phyloP scores from a whole-genome alignment of 1,284 basidiomycete species.

The Hortiboletus rubellus region DNA sequence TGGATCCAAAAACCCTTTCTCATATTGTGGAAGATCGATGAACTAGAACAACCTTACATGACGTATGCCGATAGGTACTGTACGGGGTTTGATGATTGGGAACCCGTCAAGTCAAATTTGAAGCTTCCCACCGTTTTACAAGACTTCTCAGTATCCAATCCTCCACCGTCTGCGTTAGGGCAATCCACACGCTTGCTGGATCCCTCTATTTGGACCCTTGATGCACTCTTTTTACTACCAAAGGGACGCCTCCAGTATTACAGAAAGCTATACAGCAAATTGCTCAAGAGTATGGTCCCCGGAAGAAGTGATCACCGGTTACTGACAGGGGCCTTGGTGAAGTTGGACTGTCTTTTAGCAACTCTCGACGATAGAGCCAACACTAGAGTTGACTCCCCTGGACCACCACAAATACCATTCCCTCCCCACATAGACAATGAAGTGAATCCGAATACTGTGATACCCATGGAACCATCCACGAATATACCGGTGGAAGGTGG shows the following conservation, averaged over 20 bases:
- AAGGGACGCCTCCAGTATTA: conserved; percentile 88
- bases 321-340: conserved; percentile 78
- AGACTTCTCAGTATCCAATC: conserved; percentile 66
- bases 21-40: conserved; percentile 69
- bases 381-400: conserved; percentile 41
- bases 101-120: conserved; percentile 73
- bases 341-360: conserved; percentile 73
- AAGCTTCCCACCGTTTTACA: conserved; percentile 70
- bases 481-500: conserved; percentile 6
- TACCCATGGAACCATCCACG: conserved; percentile 31
- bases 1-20: conserved; percentile 12
- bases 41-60: conserved; percentile 85
- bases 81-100: conserved; percentile 82
- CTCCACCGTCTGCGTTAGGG: conserved; percentile 51
- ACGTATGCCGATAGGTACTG: conserved; percentile 77
- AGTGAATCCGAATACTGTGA: conserved; percentile 43
- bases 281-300: conserved; percentile 86
- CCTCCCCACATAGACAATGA: conserved; percentile 46
- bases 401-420: conserved; percentile 22
- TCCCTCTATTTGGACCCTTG: conserved; percentile 76
- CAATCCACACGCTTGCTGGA: conserved; percentile 40
- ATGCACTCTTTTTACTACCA: conserved; percentile 85
- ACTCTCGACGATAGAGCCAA: conserved; percentile 63
- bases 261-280: conserved; percentile 84
- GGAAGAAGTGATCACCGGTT: conserved; percentile 88